Evolutionary conservation across 2,329 filamentous ascomycete genomes (phyloP), one percentile per base, ranked within the genome.

Genomic region (Cordyceps militaris): DNA sequence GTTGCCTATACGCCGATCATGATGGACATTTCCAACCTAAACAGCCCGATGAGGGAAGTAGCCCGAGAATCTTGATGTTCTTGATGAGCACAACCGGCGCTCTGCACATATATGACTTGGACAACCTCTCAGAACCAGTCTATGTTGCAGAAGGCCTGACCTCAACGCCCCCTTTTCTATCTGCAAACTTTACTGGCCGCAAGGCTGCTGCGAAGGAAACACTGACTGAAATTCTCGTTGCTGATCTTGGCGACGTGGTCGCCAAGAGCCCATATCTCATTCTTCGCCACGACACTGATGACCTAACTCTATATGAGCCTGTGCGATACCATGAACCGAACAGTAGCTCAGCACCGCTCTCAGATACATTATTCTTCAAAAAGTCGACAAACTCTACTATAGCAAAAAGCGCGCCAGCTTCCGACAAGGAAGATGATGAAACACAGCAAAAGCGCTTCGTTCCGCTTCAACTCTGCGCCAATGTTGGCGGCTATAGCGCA

Each of bases 301-400:
- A 97, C 67, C 75, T 97, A 34, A 87, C 88, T 11, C 81, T 97
- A 47, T 99, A 97, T 69, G 85, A 94, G 68, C 91, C 93, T 1
- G 87, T 91, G 64, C 79, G 82, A 43, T 74, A 74, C 60, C 73
- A 67, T 40, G 69, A 65, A 58, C 63, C 73, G 28, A 71, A 77
- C 6, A 30, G 36, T 36, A 28, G 26, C 46, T 50, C 34, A 4
- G 13, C 36, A 4, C 61, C 60, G 3, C 79, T 86, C 63, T 74
- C 80, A 1, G 73, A 76, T 24, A 81, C 79, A 8, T 74, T 97
- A 11, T 82, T 85, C 56, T 96, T 96, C 71, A 78, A 87, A 57
- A 96, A 96, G 70, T 73, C 88, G 1, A 72, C 83, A 1, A 91
- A 93, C 63, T 76, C 85, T 16, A 77, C 80, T 30, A 73, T 92